These are phyloP conservation scores for Gnomoniopsis smithogilvyi DNA, from an alignment of 2,329 filamentous ascomycete genomes.

Conservation along the genomic window DNA sequence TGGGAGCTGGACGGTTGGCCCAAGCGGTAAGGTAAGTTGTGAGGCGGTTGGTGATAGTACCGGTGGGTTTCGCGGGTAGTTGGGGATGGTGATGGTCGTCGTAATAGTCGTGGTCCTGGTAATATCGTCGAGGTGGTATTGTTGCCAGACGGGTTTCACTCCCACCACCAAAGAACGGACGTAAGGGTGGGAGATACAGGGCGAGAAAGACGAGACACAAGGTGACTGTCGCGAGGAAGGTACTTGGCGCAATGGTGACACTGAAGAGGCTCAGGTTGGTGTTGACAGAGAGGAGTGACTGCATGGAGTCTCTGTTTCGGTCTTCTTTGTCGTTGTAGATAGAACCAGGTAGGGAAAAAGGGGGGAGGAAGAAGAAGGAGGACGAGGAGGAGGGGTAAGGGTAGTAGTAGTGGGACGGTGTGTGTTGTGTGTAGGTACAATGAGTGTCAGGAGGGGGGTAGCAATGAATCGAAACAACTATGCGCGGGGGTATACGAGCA, in stretches of 20 bases:
- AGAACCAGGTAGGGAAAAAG: neutral
- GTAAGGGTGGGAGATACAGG: conserved; percentile 39
- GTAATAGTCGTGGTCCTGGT: neutral
- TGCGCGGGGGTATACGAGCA: neutral
- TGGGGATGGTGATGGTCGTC: neutral
- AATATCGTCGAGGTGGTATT: neutral
- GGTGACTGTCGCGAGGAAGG: conserved; percentile 50
- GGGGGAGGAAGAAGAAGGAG: neutral
- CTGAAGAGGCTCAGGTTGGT: conserved; percentile 60
- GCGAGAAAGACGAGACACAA: conserved; percentile 49
- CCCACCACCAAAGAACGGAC: conserved; percentile 13
- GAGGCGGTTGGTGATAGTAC: neutral
- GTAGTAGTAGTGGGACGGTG: neutral
- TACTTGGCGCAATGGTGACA: conserved; percentile 56
- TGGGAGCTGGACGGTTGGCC: conserved; percentile 12
- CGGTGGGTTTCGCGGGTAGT: neutral
- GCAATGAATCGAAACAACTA: neutral
- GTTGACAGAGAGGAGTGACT: conserved; percentile 57
- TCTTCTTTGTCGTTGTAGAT: neutral
- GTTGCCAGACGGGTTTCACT: conserved; percentile 14
- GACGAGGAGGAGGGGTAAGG: neutral
- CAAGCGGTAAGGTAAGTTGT: conserved; percentile 12
- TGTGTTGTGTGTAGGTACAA: neutral
- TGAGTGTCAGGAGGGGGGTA: neutral
- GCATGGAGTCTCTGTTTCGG: conserved; percentile 39